A percentile compares a stretch with the other conserved stretches of the same genome.
Conservation (phyloP, 192 early-diverging fungal species). For the Rhizoclosmatium sp. region DNA sequence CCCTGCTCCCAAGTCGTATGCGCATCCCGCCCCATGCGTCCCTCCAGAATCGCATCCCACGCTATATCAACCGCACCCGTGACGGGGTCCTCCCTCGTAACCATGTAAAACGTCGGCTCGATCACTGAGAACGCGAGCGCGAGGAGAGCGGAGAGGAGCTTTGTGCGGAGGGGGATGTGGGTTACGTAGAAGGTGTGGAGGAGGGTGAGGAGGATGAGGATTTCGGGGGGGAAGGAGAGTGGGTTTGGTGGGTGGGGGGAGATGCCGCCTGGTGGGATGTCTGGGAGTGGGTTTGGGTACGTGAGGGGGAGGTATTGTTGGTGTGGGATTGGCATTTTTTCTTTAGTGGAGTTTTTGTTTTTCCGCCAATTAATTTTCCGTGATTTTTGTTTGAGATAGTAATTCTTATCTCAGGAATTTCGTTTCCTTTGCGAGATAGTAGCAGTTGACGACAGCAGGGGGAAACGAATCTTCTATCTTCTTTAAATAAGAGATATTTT, state of each 20-base stretch:
- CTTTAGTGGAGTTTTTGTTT: not conserved
- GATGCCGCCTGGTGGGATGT: slow-evolving; percentile 21
- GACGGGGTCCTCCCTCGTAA: slow-evolving; percentile 17
- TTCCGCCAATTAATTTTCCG: slow-evolving; percentile 56
- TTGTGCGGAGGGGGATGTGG: not conserved
- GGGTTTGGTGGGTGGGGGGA: slow-evolving; percentile 2
- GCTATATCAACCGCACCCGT: slow-evolving; percentile 17
- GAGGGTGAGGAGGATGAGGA: not conserved
- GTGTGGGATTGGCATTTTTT: not conserved
- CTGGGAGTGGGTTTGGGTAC: slow-evolving; percentile 28
- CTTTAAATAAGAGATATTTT: too few species aligned
- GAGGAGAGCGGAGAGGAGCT: slow-evolving; percentile 4
- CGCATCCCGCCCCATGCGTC: not conserved
- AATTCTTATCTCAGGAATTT: too few species aligned
- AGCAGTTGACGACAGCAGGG: too few species aligned
- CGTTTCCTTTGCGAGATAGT: too few species aligned
- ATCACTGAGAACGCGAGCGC: not conserved
- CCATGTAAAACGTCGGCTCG: slow-evolving; percentile 31
- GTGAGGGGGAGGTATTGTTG: slow-evolving; percentile 5
- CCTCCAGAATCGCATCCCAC: not conserved
- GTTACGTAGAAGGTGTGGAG: not conserved
- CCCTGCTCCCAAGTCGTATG: slow-evolving; percentile 27
- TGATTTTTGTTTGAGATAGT: slow-evolving; percentile 56
- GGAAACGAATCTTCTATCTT: too few species aligned
- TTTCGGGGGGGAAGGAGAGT: slow-evolving; percentile 2